Base-by-base conservation (phyloP, 2,329 filamentous ascomycete genomes). In the Scortechinia acanthostroma region DNA sequence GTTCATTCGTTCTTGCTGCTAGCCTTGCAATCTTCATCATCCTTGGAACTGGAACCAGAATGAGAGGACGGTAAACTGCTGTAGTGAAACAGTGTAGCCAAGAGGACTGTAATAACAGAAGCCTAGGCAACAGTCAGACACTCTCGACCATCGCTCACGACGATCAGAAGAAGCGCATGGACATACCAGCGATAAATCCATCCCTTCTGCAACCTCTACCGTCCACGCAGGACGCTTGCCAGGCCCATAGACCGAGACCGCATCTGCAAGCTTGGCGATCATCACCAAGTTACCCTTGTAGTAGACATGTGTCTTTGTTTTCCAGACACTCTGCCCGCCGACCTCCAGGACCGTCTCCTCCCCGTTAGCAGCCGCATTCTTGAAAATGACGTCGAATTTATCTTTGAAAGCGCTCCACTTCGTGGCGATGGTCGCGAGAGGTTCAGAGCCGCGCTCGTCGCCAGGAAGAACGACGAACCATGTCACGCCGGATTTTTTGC, bases 181-280 rank as follows among this genome's bases (percentile, higher is more conserved):
- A 30, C 48, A 33, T 44, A 51, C 51, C 45, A 56, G 44, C 20
- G 51, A 49, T 20, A 52, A 21, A 46, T 56, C 53, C 46, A 56
- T 43, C 4, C 53, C 50, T 22, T 51, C 42, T 2, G 48, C 48
- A 16, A 55, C 44, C 20, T 49, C 46, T 4, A 52, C 45, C 44
- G 49, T 44, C 53, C 54, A 54, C 28, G 51, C 37, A 4, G 47
- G 20, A 19, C 45, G 28, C 37, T 48, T 55, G 2, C 43, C 44
- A 10, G 51, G 49, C 2, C 52, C 3, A 48, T 52, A 53, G 14
- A 46, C 45, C 13, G 46, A 28, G 28, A 50, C 22, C 46, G 46
- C 48, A 45, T 53, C 43, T n/a, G 43, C 49, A 22, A 45, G 42
- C 28, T 50, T 52, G 1, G 28, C 33, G 4, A 42, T 45, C 54